phyloP scores from a whole-genome alignment of 352 stramenopile genomes.

The Globisporangium megalacanthum region DNA sequence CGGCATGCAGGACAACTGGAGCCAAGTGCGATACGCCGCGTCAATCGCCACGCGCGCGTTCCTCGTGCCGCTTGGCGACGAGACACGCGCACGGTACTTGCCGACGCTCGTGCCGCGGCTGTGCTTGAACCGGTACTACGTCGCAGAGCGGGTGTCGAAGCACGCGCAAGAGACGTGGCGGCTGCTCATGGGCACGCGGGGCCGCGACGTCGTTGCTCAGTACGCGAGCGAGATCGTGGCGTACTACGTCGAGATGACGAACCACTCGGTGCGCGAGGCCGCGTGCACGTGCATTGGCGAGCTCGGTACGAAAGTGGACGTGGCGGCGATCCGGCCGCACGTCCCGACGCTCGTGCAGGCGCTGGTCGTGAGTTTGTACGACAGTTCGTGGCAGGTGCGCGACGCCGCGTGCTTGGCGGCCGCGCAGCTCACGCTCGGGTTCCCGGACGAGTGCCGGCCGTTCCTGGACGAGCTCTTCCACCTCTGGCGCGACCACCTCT shows the following conservation, averaged over 20 bases:
- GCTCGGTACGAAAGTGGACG: slow-evolving; percentile 88
- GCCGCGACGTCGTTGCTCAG: slow-evolving; percentile 78
- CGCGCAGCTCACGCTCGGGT: slow-evolving; percentile 76
- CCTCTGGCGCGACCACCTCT: slow-evolving; percentile 94
- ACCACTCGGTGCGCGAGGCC: slow-evolving; percentile 94
- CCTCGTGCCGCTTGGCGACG: slow-evolving; percentile 63
- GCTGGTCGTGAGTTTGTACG: slow-evolving; percentile 94
- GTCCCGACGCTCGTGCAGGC: slow-evolving; percentile 73
- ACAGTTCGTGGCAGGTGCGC: slow-evolving; percentile 94
- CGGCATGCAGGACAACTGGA: slow-evolving; percentile 96
- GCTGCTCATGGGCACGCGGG: slow-evolving; percentile 79
- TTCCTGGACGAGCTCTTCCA: slow-evolving; percentile 86
- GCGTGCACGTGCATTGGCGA: slow-evolving; percentile 95
- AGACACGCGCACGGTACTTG: slow-evolving; percentile 55
- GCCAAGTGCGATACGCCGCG: slow-evolving; percentile 94
- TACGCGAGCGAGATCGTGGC: slow-evolving; percentile 89
- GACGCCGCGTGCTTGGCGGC: slow-evolving; percentile 92
- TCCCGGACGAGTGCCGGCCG: slow-evolving; percentile 80
- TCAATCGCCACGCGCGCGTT: slow-evolving; percentile 90
- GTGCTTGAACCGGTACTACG: slow-evolving; percentile 97
- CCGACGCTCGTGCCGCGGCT: slow-evolving; percentile 89
- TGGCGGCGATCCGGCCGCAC: slow-evolving; percentile 57
- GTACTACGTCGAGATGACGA: slow-evolving; percentile 96
- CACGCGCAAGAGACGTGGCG: slow-evolving; percentile 96
- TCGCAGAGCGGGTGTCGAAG: slow-evolving; percentile 95